Evolutionary conservation across 2,329 filamentous ascomycete genomes (phyloP), one percentile per base, ranked within the genome.

Genomic region (Albifimbria verrucaria): DNA sequence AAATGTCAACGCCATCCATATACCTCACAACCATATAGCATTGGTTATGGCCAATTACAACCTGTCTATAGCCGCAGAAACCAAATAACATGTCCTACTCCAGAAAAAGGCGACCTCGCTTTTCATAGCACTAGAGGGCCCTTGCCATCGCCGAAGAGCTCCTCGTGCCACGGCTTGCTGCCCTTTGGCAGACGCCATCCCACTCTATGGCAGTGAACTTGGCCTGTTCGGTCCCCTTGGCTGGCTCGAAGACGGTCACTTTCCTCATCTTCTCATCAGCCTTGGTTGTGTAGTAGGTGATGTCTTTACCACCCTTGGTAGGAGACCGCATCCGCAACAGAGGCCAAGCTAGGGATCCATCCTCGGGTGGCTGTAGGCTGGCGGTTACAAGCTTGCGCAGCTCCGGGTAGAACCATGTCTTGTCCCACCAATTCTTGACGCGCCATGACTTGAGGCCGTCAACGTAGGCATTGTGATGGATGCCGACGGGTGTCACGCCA

Each of bases 401-500:
- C 11, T 61, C 58, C 1, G 64, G 61, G 52, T 69, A 59, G 56
- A 68, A 72, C 70, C 70, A 72, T 63, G 65, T 72, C 51, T 58
- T 63, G 50, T 57, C 57, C 70, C 70, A 72, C 68, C 68, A 72
- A 22, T 69, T 49, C 50, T 61, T 60, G 3, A 72, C 50, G 4
- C 69, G 60, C 51, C 56, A 64, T 4, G 61, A 49, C 54, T 72
- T 71, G 47, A 68, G 61, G 6, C 64, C 63, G 12, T 60, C 53
- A 24, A 67, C 53, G 59, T 69, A 69, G n/a, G 68, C 68, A 57
- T 72, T 69, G 53, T 72, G 70, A 49, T 72, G 69, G 46, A 72
- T 69, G 9, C 66, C 70, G 15, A 71, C 64, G 23, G 70, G 69
- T 1, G 66, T 63, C 18, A 61, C 60, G 25, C 70, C 70, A 18